Conservation (phyloP, 768 basidiomycete genomes). For the Mycena metata region DNA sequence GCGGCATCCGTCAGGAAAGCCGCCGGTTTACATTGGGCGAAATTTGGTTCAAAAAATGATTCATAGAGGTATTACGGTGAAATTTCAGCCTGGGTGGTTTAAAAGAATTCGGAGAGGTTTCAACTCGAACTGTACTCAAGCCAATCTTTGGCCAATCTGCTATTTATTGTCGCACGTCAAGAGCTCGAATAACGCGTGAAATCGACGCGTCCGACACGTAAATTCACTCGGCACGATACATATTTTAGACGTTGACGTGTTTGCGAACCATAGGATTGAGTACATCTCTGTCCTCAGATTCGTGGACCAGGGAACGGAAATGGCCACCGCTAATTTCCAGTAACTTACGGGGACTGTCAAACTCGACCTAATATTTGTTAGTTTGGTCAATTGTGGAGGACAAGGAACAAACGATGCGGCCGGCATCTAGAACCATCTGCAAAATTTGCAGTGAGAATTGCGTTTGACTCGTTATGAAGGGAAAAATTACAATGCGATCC, state of each 20-base stretch:
- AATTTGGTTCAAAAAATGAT: too few species aligned
- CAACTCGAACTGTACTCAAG: too few species aligned
- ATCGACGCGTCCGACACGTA: background rate
- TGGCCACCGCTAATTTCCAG: constrained; percentile 64
- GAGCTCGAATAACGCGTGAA: too few species aligned
- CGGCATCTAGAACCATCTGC: constrained; percentile 35
- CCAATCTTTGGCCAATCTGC: too few species aligned
- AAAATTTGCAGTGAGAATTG: too few species aligned
- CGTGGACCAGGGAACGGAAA: constrained; percentile 67
- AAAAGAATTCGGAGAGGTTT: too few species aligned
- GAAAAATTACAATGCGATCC: constrained; percentile 20
- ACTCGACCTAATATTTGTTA: constrained; percentile 57
- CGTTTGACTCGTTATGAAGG: too few species aligned
- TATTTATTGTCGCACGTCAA: too few species aligned
- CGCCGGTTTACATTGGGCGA: too few species aligned
- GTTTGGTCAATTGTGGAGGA: background rate
- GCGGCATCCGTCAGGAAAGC: too few species aligned
- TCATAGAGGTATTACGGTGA: too few species aligned
- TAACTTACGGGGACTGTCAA: constrained; percentile 64
- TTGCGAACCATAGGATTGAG: constrained; percentile 57
- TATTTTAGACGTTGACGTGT: background rate
- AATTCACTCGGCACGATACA: background rate
- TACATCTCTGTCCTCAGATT: constrained; percentile 65
- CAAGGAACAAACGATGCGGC: constrained; percentile 27
- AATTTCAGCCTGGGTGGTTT: too few species aligned